These are phyloP conservation scores for Penicillium sp. DNA, from an alignment of 2,329 filamentous ascomycete genomes.

Conservation along the genomic window DNA sequence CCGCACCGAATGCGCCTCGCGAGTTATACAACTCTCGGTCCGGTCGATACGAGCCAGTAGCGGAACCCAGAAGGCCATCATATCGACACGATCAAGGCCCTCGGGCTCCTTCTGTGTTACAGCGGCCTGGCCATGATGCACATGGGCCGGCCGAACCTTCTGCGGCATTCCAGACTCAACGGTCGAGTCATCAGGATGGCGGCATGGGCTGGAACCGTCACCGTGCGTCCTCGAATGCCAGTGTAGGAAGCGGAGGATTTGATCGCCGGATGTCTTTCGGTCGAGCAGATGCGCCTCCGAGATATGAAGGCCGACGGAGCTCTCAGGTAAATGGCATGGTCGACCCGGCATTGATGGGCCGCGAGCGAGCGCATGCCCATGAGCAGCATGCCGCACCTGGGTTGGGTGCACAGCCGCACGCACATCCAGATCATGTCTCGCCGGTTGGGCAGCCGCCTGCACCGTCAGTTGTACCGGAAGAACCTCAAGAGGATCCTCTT, in stretches of 20 bases:
- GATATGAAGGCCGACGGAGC: slow-evolving; percentile 37
- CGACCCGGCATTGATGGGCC: slow-evolving; percentile 30
- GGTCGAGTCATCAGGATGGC: slow-evolving; percentile 60
- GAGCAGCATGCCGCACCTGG: slow-evolving; percentile 26
- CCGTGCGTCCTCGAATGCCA: slow-evolving; percentile 85
- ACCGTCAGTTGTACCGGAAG: slow-evolving; percentile 14
- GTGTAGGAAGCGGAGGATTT: slow-evolving; percentile 71
- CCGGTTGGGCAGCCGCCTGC: slow-evolving; percentile 19
- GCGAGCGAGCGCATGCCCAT: slow-evolving; percentile 20
- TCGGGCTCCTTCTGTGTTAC: slow-evolving; percentile 71
- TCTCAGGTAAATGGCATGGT: slow-evolving; percentile 36
- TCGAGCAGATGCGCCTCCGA: slow-evolving; percentile 42
- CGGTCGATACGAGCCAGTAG: slow-evolving; percentile 83
- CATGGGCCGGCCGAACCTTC: slow-evolving; percentile 72
- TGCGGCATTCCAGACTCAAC: slow-evolving; percentile 74
- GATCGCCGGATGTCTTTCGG: slow-evolving; percentile 59
- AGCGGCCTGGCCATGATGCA: slow-evolving; percentile 62
- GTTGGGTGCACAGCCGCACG: slow-evolving; percentile 28
- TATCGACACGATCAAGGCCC: slow-evolving; percentile 61
- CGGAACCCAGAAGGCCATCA: slow-evolving; percentile 66
- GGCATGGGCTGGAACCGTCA: slow-evolving; percentile 62
- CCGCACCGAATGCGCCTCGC: slow-evolving; percentile 56
- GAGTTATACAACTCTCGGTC: slow-evolving; percentile 95
- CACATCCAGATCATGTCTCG: slow-evolving; percentile 27
- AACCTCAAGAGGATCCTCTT: slow-evolving; percentile 40